Base-by-base conservation (phyloP, 805 yeast species). In the Candida incommunis region DNA sequence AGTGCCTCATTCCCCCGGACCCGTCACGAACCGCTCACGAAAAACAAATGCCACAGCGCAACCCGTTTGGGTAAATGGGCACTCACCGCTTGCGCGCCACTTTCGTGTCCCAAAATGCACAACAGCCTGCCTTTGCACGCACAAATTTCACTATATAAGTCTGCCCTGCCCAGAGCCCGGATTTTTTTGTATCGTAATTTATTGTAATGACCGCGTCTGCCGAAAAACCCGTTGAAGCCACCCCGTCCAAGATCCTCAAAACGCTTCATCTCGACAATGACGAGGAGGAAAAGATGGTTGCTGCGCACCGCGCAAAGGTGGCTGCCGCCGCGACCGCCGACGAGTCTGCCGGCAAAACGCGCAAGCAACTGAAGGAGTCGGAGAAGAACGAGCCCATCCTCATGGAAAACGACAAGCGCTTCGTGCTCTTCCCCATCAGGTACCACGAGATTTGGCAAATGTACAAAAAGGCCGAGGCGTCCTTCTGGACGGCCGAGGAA, bases 401-500 rank as follows among this genome's bases (percentile, higher is more conserved):
- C 58, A 59, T 63, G 44, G 96, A 86, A 67, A 92, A 90, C 76
- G 77, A 76, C 55, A 76, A 77, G 60, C 80, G 98, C 62, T 87
- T 85, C 59, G 96, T 92, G 44, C 70, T 90, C 49, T 88, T 88
- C 78, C 98, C 98, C 54, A 86, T 90, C 69, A 82, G 84, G 68
- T 92, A 87, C 71, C 90, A 88, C 63, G 97, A 90, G 69, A 84
- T 90, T 64, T 90, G 97, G 97, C 95, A 90, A 67, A 88, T 94
- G 74, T 90, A 90, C 70, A 90, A 90, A 74, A 86, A 90, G 69
- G 96, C 97, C 43, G 98, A 92, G 73, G 98, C 98, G 15, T 90
- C 97, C 3, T 90, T 90, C 75, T 90, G 98, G 98, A 92, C 97
- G 35, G 96, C 97, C 42, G 98, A 90, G 71, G 98, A 92, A 70